Base-by-base conservation (phyloP, 768 basidiomycete species). In the Amanita inopinata region DNA sequence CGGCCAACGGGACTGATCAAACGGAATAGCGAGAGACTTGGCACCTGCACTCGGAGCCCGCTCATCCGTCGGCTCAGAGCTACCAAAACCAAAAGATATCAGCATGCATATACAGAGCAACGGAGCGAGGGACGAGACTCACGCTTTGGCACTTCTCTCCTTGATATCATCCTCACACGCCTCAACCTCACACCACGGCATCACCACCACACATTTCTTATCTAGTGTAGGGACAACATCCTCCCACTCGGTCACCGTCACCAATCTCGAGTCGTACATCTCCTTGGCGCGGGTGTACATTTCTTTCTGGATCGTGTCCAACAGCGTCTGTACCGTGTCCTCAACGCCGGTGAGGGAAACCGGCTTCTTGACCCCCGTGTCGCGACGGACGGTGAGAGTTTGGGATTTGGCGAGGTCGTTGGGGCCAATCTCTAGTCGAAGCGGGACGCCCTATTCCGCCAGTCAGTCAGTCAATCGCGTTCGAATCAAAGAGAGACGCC, bases 151-250 rank as follows among this genome's bases (percentile, higher is more conserved):
- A 56, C 83, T 89, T 48, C 87, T 73, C 54, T 98, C 91, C 70
- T 99, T 98, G 72, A 99, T 97, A 54, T 92, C 88, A 58, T 99
- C 94, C 61, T 99, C 96, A 56, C 96, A 99, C 10, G 71, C 73
- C 57, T 87, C 88, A 14, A 67, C 73, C 62, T 98, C 91, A 62
- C 96, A 98, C 96, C 96, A 99, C 3, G 96, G 96, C 46, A 98
- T 76, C 42, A 84, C 84, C 15, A 83, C 79, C 27, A 91, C 71
- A 56, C 80, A 80, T 68, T 96, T 97, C 58, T 70, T 69, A 61
- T 99, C 94, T 32, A 99, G 69, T 6, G 83, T 73, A 3, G 93
- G 90, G 11, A 99, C 93, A 42, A 98, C 69, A 45, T 97, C 83
- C 34, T 93, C 84, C 94, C 94, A 99, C 30, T 80, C 70, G 6